Conservation (phyloP, 2,329 filamentous ascomycete species). For the Penicillium sp. region DNA sequence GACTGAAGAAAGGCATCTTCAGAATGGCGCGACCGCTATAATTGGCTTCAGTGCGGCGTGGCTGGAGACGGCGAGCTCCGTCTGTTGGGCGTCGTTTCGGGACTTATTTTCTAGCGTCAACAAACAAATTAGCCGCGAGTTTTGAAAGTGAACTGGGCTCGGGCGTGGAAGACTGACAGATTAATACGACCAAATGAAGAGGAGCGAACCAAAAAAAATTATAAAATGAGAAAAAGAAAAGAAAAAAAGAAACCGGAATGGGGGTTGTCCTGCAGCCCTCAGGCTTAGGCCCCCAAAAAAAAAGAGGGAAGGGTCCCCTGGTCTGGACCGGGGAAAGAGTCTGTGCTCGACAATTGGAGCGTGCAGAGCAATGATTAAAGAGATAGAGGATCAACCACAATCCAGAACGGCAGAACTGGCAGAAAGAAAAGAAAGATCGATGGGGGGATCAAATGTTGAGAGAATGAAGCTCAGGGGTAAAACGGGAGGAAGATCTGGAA, state of each 20-base stretch:
- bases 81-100: neutral
- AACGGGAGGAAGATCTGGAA: constrained; percentile 1
- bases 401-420: neutral
- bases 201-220: neutral
- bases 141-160: constrained; percentile 3
- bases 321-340: constrained; percentile 6
- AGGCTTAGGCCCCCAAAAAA: constrained; percentile 17
- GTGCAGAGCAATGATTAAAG: neutral
- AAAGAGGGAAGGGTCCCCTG: constrained; percentile 12
- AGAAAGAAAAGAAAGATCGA: neutral
- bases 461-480: constrained; percentile 3
- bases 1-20: constrained; percentile 59
- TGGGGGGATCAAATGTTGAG: constrained; percentile 3
- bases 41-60: constrained; percentile 8
- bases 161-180: constrained; percentile 14
- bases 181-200: constrained; percentile 5
- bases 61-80: neutral
- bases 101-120: neutral
- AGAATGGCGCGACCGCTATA: constrained; percentile 16
- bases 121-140: constrained; percentile 4
- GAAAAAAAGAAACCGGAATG: constrained; percentile 4
- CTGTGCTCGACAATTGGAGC: constrained; percentile 16
- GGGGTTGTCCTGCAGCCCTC: constrained; percentile 27
- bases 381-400: constrained; percentile 1
- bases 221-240: neutral